Evolutionary conservation across 106 monocot species (phyloP), one percentile per base, ranked within the genome.

Genomic region (Dendrobium catenatum): DNA sequence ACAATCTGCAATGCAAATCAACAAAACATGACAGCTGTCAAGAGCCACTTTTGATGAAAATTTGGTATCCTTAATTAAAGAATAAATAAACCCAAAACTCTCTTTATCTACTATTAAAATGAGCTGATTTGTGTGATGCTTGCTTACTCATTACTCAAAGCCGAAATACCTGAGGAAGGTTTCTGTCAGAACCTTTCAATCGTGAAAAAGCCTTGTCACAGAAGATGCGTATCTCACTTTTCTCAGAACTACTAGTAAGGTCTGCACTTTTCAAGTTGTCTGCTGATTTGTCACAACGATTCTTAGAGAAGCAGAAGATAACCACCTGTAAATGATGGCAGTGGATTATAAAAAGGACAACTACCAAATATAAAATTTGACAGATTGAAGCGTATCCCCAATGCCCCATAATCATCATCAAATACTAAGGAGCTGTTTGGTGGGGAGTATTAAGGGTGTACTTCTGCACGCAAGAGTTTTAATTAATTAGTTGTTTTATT

Each of bases 241-340:
- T 97, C 85, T 97, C 97, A 27, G 94, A 89, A 81, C 59, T 89
- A 89, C 78, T 94, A 78, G 97, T 94, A n/a, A 97, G 89, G 56
- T 97, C 94, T 73, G 75, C 86, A 27, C 89, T 85, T 29, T 77
- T 85, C 88, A 97, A 33, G 55, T 73, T 89, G 78, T 97, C 90
- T 56, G 86, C 97, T 78, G 92, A 91, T 86, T 85, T 97, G 81
- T 97, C 97, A 81, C 94, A 94, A 4, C 92, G 90, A 68, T 85
- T 94, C 81, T 97, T 97, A 40, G 97, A 97, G 86, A 97, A 97
- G 81, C 97, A 97, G 83, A 97, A 97, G 40, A 97, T 97, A 81
- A 97, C 88, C 61, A 94, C 96, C 96, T 97, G 84, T 3, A 78
- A 83, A 18, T 19, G 76, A 26, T 29, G 72, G 9, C 20, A 77